Evolutionary conservation across 108 stramenopile species (phyloP), one percentile per base, ranked within the genome.

Genomic region (Fragilaria crotonensis): DNA sequence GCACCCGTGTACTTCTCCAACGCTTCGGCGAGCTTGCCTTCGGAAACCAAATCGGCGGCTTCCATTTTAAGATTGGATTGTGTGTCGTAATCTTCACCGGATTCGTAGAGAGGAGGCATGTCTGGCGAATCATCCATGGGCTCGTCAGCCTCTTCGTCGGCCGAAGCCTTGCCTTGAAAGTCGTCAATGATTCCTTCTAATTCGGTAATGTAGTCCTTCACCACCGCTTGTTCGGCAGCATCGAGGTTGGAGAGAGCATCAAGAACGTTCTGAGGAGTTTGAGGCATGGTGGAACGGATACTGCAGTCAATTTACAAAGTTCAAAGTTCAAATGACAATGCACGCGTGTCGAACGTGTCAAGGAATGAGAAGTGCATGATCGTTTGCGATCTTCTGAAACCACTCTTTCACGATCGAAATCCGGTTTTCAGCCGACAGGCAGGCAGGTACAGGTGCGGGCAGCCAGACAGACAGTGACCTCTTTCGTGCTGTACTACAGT

Each of bases 1-100:
- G 93, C 89, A 29, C 74, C 53, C 21, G 75, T 83, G 71, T 82
- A 95, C 30, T 62, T 62, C 41, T 75, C 83, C 32, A 95, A 36
- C 0, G 93, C 89, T 18, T 67, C 67, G 11, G 60, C 81, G 54
- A 54, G 72, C 2, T 89, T 67, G 0, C 85, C 84, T 17, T 52
- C 55, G 0, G 70, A 52, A 50, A 79, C 80, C 30, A 75, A 52
- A 55, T 90, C 93, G 25, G 79, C 57, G 4, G 87, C 93, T 47
- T 61, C 63, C 67, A 70, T 67, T 60, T 95, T 95, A 54, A 68
- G 72, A 5, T 76, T 59, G 17, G 61, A 48, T 25, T 85, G 84
- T 48, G 75, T 71, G 33, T 89, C 93, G 57, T 67, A 70, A 59
- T 87, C 88, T 48, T 87, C 83, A 32, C 66, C 69, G 9, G 67